Evolutionary conservation across 1,284 basidiomycete species (phyloP), one percentile per base, ranked within the genome.

Genomic region (Coniophora puteana): DNA sequence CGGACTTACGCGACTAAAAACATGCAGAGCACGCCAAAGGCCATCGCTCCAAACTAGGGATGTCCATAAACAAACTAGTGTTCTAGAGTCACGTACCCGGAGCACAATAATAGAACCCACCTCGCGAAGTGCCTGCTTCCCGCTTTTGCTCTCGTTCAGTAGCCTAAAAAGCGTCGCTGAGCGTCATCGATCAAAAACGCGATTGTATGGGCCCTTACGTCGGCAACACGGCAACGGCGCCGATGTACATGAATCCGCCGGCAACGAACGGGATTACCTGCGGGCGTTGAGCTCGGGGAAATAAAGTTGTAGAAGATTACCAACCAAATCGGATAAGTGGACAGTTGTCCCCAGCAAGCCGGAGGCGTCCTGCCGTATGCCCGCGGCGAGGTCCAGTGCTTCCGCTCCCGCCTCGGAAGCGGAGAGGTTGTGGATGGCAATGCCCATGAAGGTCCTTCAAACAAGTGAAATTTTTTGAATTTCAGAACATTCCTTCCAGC

Each of bases 181-280:
- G 41, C 29, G 46, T 40, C 35, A 43, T 34, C 20, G 46, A 35
- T 42, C 20, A 36, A 40, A 34, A 34, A 43, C 42, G 47, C 36
- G 21, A 41, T 27, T 17, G 28, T 14, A 45, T 45, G 40, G 21
- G 26, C 30, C 76, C 84, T 56, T 72, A 89, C 86, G 86, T 88
- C 53, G 90, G 90, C 49, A 93, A 69, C 41, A 93, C 90, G 38
- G 89, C 89, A 40, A 93, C 91, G 30, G 88, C 87, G 14, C 89
- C 90, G 52, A 93, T 93, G 65, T 93, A 93, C 57, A 93, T 69
- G 68, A 93, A 93, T n/a, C 90, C 90, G 54, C 90, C 90, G 36
- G 90, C 90, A 22, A 93, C 90, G 54, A 90, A 90, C 4, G 90
- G 90, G 51, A 93, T 93, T 44, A 93, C 85, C 85, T 89, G 51